Evolutionary conservation across 768 basidiomycete species (phyloP).

Genomic region (Gyrodon lividus): DNA sequence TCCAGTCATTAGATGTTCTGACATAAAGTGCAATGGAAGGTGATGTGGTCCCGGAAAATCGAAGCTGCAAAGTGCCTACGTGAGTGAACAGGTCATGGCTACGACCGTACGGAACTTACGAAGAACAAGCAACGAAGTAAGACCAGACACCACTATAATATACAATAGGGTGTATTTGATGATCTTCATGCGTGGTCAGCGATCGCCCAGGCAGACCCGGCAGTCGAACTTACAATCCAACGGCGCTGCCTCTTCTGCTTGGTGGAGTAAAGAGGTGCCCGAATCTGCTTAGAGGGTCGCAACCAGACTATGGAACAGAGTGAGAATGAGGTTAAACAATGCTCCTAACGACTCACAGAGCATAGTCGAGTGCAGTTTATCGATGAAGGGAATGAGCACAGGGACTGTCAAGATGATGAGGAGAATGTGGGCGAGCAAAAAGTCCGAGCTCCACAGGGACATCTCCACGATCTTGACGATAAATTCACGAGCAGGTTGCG

Average conservation of each 20-base stretch:
- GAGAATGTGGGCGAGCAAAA: constrained; percentile 81
- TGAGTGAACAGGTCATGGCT: constrained; percentile 13
- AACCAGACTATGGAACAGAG: constrained; percentile 73
- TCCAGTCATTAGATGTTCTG: constrained; percentile 72
- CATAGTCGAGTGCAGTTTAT: constrained; percentile 90
- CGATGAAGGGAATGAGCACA: constrained; percentile 81
- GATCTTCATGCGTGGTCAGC: constrained; percentile 44
- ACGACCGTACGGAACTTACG: constrained; percentile 51
- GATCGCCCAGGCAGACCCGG: not conserved
- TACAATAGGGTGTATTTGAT: constrained; percentile 87
- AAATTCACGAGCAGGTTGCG: constrained; percentile 95
- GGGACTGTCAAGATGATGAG: constrained; percentile 86
- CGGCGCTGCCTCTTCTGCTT: constrained; percentile 91
- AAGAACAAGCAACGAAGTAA: constrained; percentile 79
- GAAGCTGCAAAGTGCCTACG: constrained; percentile 48
- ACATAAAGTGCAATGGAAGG: constrained; percentile 79
- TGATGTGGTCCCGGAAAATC: constrained; percentile 79
- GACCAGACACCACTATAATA: constrained; percentile 65
- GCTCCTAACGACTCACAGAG: constrained; percentile 58
- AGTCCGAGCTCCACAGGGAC: constrained; percentile 95
- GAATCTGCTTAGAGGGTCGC: constrained; percentile 91
- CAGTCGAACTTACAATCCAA: constrained; percentile 66
- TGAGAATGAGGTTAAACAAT: constrained; percentile 1
- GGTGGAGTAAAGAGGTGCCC: constrained; percentile 88
- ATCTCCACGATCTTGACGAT: constrained; percentile 98